A percentile compares a stretch with the other conserved stretches of the same genome.
These are phyloP conservation scores for Austroboletus festivus DNA, from an alignment of 768 basidiomycete genomes.

Conservation along the genomic window DNA sequence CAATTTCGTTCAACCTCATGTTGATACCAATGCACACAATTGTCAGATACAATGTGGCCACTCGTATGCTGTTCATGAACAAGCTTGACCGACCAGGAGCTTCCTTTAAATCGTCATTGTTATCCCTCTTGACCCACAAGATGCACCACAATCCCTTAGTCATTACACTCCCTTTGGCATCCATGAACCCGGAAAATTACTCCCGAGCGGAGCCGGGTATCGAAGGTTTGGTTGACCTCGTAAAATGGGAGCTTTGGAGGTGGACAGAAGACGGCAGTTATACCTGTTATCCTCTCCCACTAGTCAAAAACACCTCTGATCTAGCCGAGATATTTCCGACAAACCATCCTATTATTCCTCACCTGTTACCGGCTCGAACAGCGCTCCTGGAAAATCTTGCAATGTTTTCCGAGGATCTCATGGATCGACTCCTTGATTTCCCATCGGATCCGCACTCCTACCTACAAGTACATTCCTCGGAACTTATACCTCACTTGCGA, in stretches of 20 bases:
- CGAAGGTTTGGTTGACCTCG: constrained; percentile 78
- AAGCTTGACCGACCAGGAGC: constrained; percentile 87
- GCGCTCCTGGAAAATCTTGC: constrained; percentile 75
- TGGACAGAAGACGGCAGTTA: constrained; percentile 55
- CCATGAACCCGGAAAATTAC: constrained; percentile 67
- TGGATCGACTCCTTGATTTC: constrained; percentile 62
- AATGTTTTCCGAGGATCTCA: constrained; percentile 78
- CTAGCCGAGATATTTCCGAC: constrained; percentile 44
- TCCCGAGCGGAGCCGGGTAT: constrained; percentile 75
- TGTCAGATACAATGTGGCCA: constrained; percentile 71
- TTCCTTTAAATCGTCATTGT: constrained; percentile 66
- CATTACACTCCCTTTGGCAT: constrained; percentile 73
- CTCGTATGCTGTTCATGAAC: constrained; percentile 80
- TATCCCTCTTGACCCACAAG: constrained; percentile 71
- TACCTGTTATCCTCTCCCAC: constrained; percentile 48
- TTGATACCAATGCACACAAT: constrained; percentile 2
- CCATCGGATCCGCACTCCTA: constrained; percentile 62
- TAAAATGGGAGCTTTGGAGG: constrained; percentile 81
- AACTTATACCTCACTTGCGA: constrained; percentile 64
- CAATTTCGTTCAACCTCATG: background rate
- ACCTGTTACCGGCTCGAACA: constrained; percentile 63
- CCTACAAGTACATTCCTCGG: constrained; percentile 49
- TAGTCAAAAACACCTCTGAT: constrained; percentile 42
- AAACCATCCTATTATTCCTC: constrained; percentile 65
- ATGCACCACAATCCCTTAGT: constrained; percentile 73